Conservation (phyloP, 2,329 filamentous ascomycete species). For the Nectriaceae sp. region DNA sequence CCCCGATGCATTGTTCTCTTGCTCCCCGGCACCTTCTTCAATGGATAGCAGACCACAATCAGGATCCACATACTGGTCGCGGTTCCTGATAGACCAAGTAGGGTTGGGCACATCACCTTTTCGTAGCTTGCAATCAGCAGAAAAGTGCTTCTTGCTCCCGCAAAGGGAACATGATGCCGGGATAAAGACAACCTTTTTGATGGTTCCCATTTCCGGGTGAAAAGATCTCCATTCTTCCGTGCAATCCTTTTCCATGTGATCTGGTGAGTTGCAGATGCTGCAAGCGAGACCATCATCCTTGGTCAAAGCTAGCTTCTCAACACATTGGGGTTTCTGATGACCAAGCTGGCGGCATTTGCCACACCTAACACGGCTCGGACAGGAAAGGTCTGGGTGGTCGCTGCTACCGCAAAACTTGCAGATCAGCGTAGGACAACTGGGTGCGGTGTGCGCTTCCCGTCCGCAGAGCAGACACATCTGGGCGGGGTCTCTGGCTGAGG, state of each 20-base stretch:
- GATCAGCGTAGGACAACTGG: slow-evolving; percentile 44
- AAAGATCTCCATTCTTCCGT: slow-evolving; percentile 62
- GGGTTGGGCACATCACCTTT: slow-evolving; percentile 32
- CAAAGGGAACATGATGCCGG: slow-evolving; percentile 58
- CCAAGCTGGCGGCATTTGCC: slow-evolving; percentile 64
- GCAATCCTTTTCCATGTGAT: slow-evolving; percentile 63
- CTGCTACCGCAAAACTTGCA: slow-evolving; percentile 51
- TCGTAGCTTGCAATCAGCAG: slow-evolving; percentile 51
- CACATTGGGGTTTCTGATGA: slow-evolving; percentile 54
- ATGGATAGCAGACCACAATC: slow-evolving; percentile 43
- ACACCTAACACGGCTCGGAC: slow-evolving; percentile 54
- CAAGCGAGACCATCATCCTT: slow-evolving; percentile 60
- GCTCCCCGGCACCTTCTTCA: slow-evolving; percentile 29
- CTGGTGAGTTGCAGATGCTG: slow-evolving; percentile 56
- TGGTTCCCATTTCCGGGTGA: slow-evolving; percentile 38
- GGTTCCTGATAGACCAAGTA: slow-evolving; percentile 56
- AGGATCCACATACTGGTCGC: slow-evolving; percentile 51
- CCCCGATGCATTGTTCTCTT: slow-evolving; percentile 18
- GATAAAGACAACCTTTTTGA: slow-evolving; percentile 52
- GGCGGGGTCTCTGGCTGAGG: slow-evolving; percentile 44
- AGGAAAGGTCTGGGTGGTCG: slow-evolving; percentile 52
- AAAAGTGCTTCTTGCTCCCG: slow-evolving; percentile 56
- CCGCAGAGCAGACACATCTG: slow-evolving; percentile 56
- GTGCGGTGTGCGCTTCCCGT: slow-evolving; percentile 46
- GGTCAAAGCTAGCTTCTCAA: slow-evolving; percentile 54